These are phyloP conservation scores for Colletotrichum kahawae DNA, from an alignment of 2,329 filamentous ascomycete species.

Conservation along the genomic window DNA sequence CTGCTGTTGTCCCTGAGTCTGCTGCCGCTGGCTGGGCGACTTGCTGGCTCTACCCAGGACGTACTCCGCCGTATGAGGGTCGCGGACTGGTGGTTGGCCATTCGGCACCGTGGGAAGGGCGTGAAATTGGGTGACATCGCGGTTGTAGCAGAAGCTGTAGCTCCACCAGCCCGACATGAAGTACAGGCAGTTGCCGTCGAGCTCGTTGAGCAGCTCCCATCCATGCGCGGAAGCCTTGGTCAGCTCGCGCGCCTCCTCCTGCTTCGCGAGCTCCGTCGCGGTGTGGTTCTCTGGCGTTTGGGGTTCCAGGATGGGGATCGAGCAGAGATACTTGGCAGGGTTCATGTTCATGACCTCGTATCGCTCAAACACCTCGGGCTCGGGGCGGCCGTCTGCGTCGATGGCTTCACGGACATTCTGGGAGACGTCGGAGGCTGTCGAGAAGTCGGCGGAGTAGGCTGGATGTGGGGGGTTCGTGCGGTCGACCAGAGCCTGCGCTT, in stretches of 20 bases:
- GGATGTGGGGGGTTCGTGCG: slow-evolving; percentile 35
- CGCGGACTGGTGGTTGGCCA: slow-evolving; percentile 77
- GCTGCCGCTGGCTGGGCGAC: slow-evolving; percentile 20
- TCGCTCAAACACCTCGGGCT: slow-evolving; percentile 40
- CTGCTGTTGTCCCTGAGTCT: background rate
- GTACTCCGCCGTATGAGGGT: slow-evolving; percentile 77
- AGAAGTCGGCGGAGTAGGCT: slow-evolving; percentile 45
- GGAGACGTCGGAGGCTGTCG: slow-evolving; percentile 45
- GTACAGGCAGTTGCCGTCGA: slow-evolving; percentile 84
- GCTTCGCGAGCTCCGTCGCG: slow-evolving; percentile 69
- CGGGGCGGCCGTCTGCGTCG: slow-evolving; percentile 31
- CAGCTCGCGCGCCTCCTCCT: slow-evolving; percentile 81
- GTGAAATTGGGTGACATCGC: slow-evolving; percentile 89
- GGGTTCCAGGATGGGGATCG: slow-evolving; percentile 74
- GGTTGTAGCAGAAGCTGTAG: slow-evolving; percentile 92
- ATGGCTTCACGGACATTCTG: slow-evolving; percentile 38
- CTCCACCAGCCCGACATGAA: slow-evolving; percentile 91
- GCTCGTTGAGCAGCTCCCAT: slow-evolving; percentile 78
- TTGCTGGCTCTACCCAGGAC: slow-evolving; percentile 69
- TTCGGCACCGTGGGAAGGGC: slow-evolving; percentile 72
- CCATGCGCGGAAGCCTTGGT: slow-evolving; percentile 77
- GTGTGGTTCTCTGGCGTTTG: slow-evolving; percentile 65
- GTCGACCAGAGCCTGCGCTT: slow-evolving; percentile 68
- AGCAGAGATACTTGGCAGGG: slow-evolving; percentile 79
- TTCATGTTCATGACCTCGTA: slow-evolving; percentile 80